phyloP scores from a whole-genome alignment of 2,329 filamentous ascomycete species.

The Aspergillus niger region DNA sequence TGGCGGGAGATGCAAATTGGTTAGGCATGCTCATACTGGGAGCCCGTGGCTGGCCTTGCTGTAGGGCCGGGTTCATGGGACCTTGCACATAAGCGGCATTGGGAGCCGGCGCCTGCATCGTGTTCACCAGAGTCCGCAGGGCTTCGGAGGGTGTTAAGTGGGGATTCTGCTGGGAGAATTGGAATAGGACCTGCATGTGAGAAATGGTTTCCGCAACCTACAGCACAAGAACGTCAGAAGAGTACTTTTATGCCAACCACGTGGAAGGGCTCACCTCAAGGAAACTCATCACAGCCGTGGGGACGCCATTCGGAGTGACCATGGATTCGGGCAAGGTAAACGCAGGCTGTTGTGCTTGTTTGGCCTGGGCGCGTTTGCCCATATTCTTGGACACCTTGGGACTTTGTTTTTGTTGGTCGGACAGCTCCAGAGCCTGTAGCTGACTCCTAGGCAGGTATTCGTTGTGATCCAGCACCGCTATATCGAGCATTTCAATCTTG shows the following conservation, averaged over 20 bases:
- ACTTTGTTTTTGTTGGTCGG: slow-evolving; percentile 59
- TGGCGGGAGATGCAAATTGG: slow-evolving; percentile 61
- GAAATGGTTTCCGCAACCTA: slow-evolving; percentile 67
- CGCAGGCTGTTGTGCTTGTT: slow-evolving; percentile 46
- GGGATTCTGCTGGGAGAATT: slow-evolving; percentile 56
- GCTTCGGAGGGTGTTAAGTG: slow-evolving; percentile 57
- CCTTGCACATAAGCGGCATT: slow-evolving; percentile 31
- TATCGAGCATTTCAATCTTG: slow-evolving; percentile 83
- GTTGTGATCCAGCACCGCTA: slow-evolving; percentile 73
- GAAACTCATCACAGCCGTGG: slow-evolving; percentile 59
- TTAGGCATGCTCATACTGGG: slow-evolving; percentile 50
- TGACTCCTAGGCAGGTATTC: slow-evolving; percentile 77
- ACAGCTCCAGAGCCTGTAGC: slow-evolving; percentile 52
- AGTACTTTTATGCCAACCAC: not conserved
- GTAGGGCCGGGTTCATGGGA: slow-evolving; percentile 40
- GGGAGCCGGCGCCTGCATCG: slow-evolving; percentile 43
- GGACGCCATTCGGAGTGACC: slow-evolving; percentile 56
- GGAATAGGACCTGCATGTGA: slow-evolving; percentile 63
- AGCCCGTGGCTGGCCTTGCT: slow-evolving; percentile 42
- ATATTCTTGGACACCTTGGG: slow-evolving; percentile 61
- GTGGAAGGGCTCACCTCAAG: slow-evolving; percentile 56
- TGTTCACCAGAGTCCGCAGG: slow-evolving; percentile 55
- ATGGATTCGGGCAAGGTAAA: slow-evolving; percentile 48
- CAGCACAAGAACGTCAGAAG: not conserved
- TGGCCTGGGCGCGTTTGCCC: slow-evolving; percentile 54